Evolutionary conservation across 106 monocot genomes (phyloP), one percentile per base, ranked within the genome.

Genomic region (Dendrobium chrysotoxum): DNA sequence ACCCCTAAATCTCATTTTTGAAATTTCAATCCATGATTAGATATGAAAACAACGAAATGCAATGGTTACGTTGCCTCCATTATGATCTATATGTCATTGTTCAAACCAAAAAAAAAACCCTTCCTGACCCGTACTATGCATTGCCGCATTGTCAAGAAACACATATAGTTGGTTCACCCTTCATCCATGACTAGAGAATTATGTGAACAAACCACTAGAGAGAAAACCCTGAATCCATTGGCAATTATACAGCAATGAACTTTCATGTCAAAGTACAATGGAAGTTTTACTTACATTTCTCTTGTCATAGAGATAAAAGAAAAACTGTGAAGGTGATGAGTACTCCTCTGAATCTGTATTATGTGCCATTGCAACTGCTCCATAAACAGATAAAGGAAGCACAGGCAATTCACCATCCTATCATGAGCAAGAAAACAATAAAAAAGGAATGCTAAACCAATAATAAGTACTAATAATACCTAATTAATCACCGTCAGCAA

Each of bases 271-370:
- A 72, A 42, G 40, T 30, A 39, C 21, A 58, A 57, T 18, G 20
- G 45, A 75, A 28, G 26, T 28, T 44, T 75, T 78, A 64, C 96
- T 96, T 76, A 97, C 96, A 85, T 86, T 92, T 82, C 93, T 88
- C 75, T 97, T 97, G 78, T 93, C 96, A 86, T 94, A 97, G 10
- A 97, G 92, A 88, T 97, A 94, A 88, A 97, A 92, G 74, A 97
- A 97, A 79, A 97, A 97, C 17, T 97, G 93, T 6, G 87, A 90
- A 54, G 93, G 91, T 75, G 93, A 93, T 3, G 96, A 97, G 77
- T 89, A 97, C 57, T 97, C 92, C 31, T 93, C 92, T 42, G 96
- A 93, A 75, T 83, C 90, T 35, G 83, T 75, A 82, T 75, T 90
- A 80, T 97, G 96, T 44, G 93, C 87, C 96, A 97, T 97, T 23